A percentile compares a stretch with the other conserved stretches of the same genome.
Evolutionary conservation across 2,329 filamentous ascomycete species (phyloP).

Genomic region (Pseudocercospora musae): DNA sequence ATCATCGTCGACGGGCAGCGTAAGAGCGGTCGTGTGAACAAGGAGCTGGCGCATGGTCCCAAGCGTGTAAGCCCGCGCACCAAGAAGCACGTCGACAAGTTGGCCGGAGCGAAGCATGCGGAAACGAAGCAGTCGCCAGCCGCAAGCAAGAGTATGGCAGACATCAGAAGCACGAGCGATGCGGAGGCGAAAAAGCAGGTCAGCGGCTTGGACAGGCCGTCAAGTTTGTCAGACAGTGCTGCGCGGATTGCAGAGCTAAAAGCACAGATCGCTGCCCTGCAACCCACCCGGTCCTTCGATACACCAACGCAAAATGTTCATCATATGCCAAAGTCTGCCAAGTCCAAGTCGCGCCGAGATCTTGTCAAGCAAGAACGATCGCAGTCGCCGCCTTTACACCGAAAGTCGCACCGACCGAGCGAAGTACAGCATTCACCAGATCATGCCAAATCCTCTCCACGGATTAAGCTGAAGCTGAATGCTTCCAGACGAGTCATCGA

Average conservation of each 20-base stretch:
- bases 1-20: slow-evolving; percentile 65
- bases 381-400: slow-evolving; percentile 20
- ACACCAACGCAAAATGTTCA: slow-evolving; percentile 4
- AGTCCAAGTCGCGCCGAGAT: slow-evolving; percentile 7
- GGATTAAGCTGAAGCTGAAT: slow-evolving; percentile 31
- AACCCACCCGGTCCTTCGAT: slow-evolving; percentile 27
- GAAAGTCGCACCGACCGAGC: slow-evolving; percentile 21
- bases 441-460: slow-evolving; percentile 25
- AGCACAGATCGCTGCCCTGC: slow-evolving; percentile 32
- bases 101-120: slow-evolving; percentile 20
- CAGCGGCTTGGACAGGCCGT: slow-evolving; percentile 15
- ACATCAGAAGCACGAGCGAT: slow-evolving; percentile 15
- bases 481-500: slow-evolving; percentile 20
- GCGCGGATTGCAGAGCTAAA: slow-evolving; percentile 30
- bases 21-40: slow-evolving; percentile 59
- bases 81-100: slow-evolving; percentile 32
- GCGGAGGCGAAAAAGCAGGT: slow-evolving; percentile 9
- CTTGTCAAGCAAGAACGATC: slow-evolving; percentile 7
- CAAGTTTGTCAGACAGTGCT: slow-evolving; percentile 16
- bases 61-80: slow-evolving; percentile 32
- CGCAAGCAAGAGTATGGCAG: slow-evolving; percentile 17
- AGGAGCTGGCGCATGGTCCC: slow-evolving; percentile 24
- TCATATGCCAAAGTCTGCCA: slow-evolving; percentile 23
- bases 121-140: slow-evolving; percentile 15
- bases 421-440: slow-evolving; percentile 22